A percentile compares a stretch with the other conserved stretches of the same genome.
Conservation (phyloP, 805 yeast genomes). For the Teunomyces pallodes region DNA sequence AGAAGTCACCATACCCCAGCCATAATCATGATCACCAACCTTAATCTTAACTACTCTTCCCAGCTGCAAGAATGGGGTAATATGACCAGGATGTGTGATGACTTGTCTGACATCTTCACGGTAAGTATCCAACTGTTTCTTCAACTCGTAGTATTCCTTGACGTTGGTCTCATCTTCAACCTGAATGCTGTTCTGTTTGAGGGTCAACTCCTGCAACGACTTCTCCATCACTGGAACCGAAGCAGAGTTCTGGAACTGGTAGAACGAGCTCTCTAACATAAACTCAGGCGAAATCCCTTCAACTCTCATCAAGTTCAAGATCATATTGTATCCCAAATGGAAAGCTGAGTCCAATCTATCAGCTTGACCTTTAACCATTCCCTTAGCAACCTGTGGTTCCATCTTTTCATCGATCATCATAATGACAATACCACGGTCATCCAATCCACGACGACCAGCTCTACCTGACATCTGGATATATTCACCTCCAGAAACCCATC, state of each 20-base stretch:
- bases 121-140: conserved; percentile 67
- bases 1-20: conserved; percentile 92
- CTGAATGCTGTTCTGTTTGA: conserved; percentile 44
- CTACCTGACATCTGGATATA: conserved; percentile 99
- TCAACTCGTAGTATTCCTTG: conserved; percentile 79
- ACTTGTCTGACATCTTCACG: conserved; percentile 75
- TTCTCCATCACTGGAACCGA: conserved; percentile 83
- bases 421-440: conserved; percentile 98
- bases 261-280: conserved; percentile 92
- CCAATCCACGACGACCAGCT: conserved; percentile 99
- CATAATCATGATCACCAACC: conserved; percentile 67
- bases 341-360: conserved; percentile 97
- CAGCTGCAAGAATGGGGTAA: conserved; percentile 77
- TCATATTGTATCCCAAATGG: conserved; percentile 97
- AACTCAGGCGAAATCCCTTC: conserved; percentile 98
- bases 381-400: conserved; percentile 99
- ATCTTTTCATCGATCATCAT: conserved; percentile 99
- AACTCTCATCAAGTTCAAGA: conserved; percentile 89
- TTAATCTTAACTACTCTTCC: conserved; percentile 80
- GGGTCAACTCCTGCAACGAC: conserved; percentile 54
- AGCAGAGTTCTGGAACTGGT: conserved; percentile 90
- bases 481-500: conserved; percentile 99
- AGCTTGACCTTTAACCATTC: conserved; percentile 99
- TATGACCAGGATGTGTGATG: conserved; percentile 87
- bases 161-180: conserved; percentile 66